phyloP scores from a whole-genome alignment of 192 early-diverging fungal genomes.

The Gryganskiella cystojenkinii region DNA sequence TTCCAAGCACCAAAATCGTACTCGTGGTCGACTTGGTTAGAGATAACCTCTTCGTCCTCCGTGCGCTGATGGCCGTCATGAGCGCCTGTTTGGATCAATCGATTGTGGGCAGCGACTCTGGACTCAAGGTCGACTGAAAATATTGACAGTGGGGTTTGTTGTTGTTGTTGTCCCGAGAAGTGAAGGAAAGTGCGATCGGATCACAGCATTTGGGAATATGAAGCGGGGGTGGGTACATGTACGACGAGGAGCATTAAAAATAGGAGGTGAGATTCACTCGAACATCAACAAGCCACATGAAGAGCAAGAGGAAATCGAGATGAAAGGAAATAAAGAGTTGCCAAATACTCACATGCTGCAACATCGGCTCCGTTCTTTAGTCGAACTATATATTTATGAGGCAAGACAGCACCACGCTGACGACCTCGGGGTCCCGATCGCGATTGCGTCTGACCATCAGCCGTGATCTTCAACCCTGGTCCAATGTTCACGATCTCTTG shows the following conservation, averaged over 20 bases:
- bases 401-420: slow-evolving; percentile 41
- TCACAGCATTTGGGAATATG: not conserved
- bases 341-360: slow-evolving; percentile 19
- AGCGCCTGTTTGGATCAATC: not conserved
- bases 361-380: slow-evolving; percentile 44
- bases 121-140: slow-evolving; percentile 33
- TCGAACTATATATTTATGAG: slow-evolving; percentile 42
- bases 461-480: slow-evolving; percentile 26
- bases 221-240: not conserved
- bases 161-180: not conserved
- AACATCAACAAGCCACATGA: not conserved
- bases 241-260: not conserved
- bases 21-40: slow-evolving; percentile 63
- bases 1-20: slow-evolving; percentile 66
- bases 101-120: slow-evolving; percentile 28
- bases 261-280: slow-evolving; percentile 1
- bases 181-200: not conserved
- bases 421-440: slow-evolving; percentile 39
- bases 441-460: slow-evolving; percentile 29
- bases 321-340: not conserved
- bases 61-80: not conserved
- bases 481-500: slow-evolving; percentile 48
- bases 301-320: not conserved
- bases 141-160: not conserved
- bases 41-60: not conserved